Base-by-base conservation (phyloP, 1,284 basidiomycete genomes). In the Tremellales sp. region DNA sequence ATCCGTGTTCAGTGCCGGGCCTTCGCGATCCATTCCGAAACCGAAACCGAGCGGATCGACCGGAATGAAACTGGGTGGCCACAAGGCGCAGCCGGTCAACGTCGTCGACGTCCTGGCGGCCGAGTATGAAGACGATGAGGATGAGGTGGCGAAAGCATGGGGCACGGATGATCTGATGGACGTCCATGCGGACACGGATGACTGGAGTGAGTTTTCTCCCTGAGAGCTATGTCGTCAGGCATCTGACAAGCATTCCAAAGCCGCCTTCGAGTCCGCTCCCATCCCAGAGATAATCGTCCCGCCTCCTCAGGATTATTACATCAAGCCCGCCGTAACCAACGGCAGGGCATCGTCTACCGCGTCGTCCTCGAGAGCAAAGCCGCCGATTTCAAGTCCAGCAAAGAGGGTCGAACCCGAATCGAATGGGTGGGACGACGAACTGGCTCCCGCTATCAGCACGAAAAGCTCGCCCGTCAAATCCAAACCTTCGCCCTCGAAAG, bases 101-200 rank as follows among this genome's bases (percentile, higher is more conserved):
- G 32, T 42, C 25, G 80, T 78, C 8, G 80, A 84, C 31, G 80
- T 82, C 45, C 75, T 78, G 5, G 76, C 75, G 0, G 73, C 65
- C 18, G 77, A 78, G 44, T 74, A 78, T 24, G 78, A 77, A 25
- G 75, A 75, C 39, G 74, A 72, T 29, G 75, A 75, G 4, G 75
- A 70, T 18, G 63, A 65, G 12, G 59, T 66, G 9, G 69, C 60
- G 5, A 81, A 83, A 61, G 79, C 81, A 0, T 89, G 85, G 83
- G 84, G 82, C 4, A 73, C 50, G 16, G 73, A 72, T 24, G 87
- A 94, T 68, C 70, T 94, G 45, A 93, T 94, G 69, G 90, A 95
- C 60, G 82, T 95, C 8, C 84, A 91, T 64, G 89, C 86, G 1
- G 90, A 95, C 59, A 79, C 83, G 27, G 91, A 85, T 62, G 92